Conservation (phyloP, 352 stramenopile species). For the Pilasporangium apinafurcum region DNA sequence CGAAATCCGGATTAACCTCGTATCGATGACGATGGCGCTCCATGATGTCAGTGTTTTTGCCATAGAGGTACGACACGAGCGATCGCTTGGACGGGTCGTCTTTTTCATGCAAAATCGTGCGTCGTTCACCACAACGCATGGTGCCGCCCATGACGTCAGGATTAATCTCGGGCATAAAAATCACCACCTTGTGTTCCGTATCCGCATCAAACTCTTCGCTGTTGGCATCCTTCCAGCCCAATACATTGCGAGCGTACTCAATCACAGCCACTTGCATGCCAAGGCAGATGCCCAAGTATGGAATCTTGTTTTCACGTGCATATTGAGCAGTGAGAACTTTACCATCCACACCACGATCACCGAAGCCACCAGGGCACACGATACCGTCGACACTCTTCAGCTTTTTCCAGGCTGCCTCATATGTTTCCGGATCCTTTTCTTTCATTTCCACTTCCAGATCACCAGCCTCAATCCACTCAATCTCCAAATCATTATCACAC, state of each 20-base stretch:
- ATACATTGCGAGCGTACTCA: constrained; percentile 95
- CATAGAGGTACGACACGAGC: constrained; percentile 90
- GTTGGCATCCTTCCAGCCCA: constrained; percentile 91
- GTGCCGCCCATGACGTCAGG: constrained; percentile 97
- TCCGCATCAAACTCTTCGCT: constrained; percentile 93
- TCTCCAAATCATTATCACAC: constrained; percentile 89
- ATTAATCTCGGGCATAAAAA: constrained; percentile 99
- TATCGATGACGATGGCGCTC: constrained; percentile 99
- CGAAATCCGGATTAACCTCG: constrained; percentile 97
- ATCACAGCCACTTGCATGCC: constrained; percentile 95
- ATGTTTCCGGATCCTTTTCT: constrained; percentile 52
- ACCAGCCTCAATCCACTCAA: constrained; percentile 98
- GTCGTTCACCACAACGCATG: constrained; percentile 97
- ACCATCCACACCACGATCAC: constrained; percentile 95
- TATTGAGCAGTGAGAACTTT: constrained; percentile 97
- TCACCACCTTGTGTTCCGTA: constrained; percentile 90
- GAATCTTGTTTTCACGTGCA: constrained; percentile 92
- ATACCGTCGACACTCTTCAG: constrained; percentile 92
- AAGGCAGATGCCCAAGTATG: constrained; percentile 98
- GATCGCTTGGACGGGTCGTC: constrained; percentile 75
- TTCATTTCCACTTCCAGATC: constrained; percentile 89
- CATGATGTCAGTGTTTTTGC: constrained; percentile 83
- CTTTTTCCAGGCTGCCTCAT: constrained; percentile 90
- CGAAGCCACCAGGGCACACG: constrained; percentile 98
- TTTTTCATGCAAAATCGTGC: constrained; percentile 91